Base-by-base conservation (phyloP, 1,139 yeast species). In the Saccharomycopsis hybrid region DNA sequence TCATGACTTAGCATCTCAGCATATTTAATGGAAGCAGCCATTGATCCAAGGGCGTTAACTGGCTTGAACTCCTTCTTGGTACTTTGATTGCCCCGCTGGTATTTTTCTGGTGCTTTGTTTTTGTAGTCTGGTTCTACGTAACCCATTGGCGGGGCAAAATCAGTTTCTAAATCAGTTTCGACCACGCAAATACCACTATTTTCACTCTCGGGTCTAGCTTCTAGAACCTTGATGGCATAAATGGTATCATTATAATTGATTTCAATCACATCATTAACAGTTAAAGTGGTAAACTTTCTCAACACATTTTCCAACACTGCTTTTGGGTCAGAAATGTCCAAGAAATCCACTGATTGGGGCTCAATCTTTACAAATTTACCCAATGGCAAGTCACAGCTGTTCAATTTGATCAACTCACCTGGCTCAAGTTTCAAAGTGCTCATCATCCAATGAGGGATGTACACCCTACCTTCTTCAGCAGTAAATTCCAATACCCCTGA, bases 131-230 rank as follows among this genome's bases (percentile, higher is more conserved):
- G 95, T 62, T 92, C 98, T 31, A 87, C 96, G 62, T 94, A 94
- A 0, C 99, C 99, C 3, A 92, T 96, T 0, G 98, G 99, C 3
- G 98, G 96, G 2, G 97, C 98, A 70, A 94, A 94, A 63, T 94
- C 99, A 0, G 97, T 95, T 55, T 87, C 95, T 57, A 94, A 74
- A 70, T 94, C 98, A 0, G 98, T 94, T 63, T 94, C 99, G 33
- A 94, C 89, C 25, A 92, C 97, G 72, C 97, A 92, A 24, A 92
- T 82, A 55, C 95, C 85, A 40, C 76, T 70, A 28, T 65, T 64
- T 13, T 66, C 61, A 4, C 81, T 72, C 47, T 84, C 88, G 0
- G 99, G 99, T 59, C 87, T 87, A 31, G 82, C 87, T 60, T 92
- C 97, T 48, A 92, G 70, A 27, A 94, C 92, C 62, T 82, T 85